Percentiles rank a stretch among this genome's conserved stretches.
Conservation (phyloP, 2,329 filamentous ascomycete genomes). For the Claviceps sorghi region DNA sequence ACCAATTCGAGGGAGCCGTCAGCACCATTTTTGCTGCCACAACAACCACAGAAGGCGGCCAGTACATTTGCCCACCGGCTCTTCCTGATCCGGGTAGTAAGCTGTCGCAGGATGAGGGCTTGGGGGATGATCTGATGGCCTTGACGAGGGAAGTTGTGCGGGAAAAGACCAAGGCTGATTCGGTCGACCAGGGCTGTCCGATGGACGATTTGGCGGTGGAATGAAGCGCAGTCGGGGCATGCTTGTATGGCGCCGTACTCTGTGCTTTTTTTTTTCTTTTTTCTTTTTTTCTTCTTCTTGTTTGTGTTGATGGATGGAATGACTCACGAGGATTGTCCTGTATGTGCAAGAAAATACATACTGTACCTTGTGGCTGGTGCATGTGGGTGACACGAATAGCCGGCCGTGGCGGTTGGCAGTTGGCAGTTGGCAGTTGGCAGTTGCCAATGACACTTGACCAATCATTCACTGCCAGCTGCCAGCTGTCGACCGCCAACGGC, state of each 20-base stretch:
- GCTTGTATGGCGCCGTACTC: too few relatives aligned
- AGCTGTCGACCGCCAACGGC: too few relatives aligned
- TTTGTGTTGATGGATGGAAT: neutral
- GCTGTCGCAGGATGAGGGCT: neutral
- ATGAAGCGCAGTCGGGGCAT: neutral
- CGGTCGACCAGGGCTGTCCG: neutral
- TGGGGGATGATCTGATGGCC: neutral
- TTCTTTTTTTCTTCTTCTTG: neutral
- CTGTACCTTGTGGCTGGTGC: too few relatives aligned
- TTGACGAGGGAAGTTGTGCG: neutral
- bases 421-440: too few relatives aligned
- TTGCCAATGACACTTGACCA: too few relatives aligned
- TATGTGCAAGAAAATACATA: too few relatives aligned
- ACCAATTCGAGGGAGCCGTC: neutral
- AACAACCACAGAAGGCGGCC: neutral
- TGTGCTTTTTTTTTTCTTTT: neutral
- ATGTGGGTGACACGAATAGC: neutral
- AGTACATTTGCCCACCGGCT: neutral
- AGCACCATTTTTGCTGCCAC: conserved; percentile 1
- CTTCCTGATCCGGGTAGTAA: neutral
- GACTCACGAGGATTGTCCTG: too few relatives aligned
- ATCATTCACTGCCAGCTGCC: too few relatives aligned
- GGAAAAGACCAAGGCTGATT: neutral
- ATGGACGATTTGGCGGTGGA: neutral
- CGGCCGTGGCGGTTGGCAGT: too few relatives aligned